Conservation (phyloP, 2,329 filamentous ascomycete genomes). For the Orbilia javanica region DNA sequence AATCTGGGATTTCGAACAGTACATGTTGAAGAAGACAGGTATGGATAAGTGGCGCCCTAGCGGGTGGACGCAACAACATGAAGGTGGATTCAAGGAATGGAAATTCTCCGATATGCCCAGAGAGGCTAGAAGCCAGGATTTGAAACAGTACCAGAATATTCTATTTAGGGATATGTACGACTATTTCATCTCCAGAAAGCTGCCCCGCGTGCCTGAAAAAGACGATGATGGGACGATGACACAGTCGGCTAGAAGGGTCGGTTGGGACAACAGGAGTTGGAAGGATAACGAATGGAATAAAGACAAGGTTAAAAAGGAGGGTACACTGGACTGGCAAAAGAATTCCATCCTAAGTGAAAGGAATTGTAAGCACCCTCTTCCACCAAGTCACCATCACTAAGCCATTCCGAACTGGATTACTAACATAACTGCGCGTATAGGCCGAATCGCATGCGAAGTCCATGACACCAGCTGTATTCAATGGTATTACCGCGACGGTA, state of each 20-base stretch:
- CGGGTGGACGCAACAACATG: conserved; percentile 39
- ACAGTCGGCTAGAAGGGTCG: conserved; percentile 26
- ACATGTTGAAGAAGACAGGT: conserved; percentile 40
- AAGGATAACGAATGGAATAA: conserved; percentile 52
- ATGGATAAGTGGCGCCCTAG: conserved; percentile 53
- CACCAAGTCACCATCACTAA: background rate
- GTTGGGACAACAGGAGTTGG: conserved; percentile 54
- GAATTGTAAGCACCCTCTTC: conserved; percentile 42
- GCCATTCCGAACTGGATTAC: background rate
- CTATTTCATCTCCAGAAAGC: conserved; percentile 39
- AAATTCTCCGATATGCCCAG: conserved; percentile 48
- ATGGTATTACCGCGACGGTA: conserved; percentile 51
- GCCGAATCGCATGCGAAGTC: conserved; percentile 52
- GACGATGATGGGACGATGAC: conserved; percentile 24
- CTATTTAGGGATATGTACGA: conserved; percentile 55
- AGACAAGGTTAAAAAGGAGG: conserved; percentile 37
- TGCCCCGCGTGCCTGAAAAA: conserved; percentile 27
- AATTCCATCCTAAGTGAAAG: conserved; percentile 45
- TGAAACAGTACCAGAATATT: conserved; percentile 46
- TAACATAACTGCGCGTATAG: conserved; percentile 25
- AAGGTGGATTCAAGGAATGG: conserved; percentile 36
- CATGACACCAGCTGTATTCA: conserved; percentile 40
- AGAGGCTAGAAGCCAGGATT: conserved; percentile 34
- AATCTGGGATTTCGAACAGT: conserved; percentile 56
- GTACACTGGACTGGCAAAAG: conserved; percentile 41